A percentile compares a stretch with the other conserved stretches of the same genome.
phyloP scores from a whole-genome alignment of 2,329 filamentous ascomycete species.

The Penicillium brevicompactum region DNA sequence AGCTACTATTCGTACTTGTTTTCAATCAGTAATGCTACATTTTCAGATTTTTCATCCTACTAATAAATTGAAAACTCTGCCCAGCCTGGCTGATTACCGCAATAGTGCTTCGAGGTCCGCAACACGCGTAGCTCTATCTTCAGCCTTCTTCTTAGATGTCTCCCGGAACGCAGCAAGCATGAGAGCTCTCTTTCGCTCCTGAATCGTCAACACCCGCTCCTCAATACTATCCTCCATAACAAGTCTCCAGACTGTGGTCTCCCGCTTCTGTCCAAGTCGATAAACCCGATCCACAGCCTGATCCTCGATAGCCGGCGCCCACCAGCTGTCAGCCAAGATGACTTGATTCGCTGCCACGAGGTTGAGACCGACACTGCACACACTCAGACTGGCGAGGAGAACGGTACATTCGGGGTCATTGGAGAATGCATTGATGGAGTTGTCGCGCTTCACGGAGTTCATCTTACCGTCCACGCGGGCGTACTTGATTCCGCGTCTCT shows the following conservation, averaged over 20 bases:
- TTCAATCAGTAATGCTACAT: too few species aligned
- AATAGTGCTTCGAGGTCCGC: conserved; percentile 48
- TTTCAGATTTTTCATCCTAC: too few species aligned
- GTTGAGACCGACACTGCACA: conserved; percentile 84
- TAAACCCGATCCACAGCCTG: conserved; percentile 89
- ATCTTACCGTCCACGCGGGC: conserved; percentile 81
- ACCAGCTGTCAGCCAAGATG: conserved; percentile 83
- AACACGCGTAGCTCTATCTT: conserved; percentile 57
- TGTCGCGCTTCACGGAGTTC: conserved; percentile 69
- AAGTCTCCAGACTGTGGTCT: conserved; percentile 77
- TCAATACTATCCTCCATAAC: conserved; percentile 81
- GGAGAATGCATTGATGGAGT: conserved; percentile 68
- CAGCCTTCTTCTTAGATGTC: conserved; percentile 60
- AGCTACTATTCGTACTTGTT: too few species aligned
- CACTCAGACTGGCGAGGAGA: conserved; percentile 78
- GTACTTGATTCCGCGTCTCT: conserved; percentile 62
- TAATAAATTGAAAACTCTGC: too few species aligned
- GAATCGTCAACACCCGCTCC: conserved; percentile 76
- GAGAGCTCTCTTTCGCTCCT: conserved; percentile 75
- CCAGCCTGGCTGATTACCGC: conserved; percentile 6
- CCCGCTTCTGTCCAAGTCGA: conserved; percentile 76
- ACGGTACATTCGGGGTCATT: conserved; percentile 69
- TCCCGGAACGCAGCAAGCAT: conserved; percentile 80
- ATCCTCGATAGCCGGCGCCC: conserved; percentile 90
- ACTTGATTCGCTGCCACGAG: conserved; percentile 85